Percentiles rank a stretch among this genome's conserved stretches.
phyloP scores from a whole-genome alignment of 495 filamentous ascomycete species.

The Aspergillus sclerotiicarbonarius region DNA sequence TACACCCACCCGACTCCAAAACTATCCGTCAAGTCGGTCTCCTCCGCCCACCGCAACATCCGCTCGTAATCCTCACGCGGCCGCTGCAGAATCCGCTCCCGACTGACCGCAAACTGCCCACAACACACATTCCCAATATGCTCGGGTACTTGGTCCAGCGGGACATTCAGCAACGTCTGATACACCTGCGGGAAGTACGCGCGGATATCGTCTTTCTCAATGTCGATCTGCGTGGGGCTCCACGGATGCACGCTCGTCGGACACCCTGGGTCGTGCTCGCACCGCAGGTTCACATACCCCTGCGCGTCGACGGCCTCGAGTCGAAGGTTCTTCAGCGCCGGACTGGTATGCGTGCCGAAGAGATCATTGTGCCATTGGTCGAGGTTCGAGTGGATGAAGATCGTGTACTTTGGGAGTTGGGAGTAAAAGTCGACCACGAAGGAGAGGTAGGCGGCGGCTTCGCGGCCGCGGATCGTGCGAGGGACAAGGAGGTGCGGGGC shows the following conservation, averaged over 20 bases:
- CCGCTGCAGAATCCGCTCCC: constrained; percentile 39
- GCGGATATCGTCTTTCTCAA: constrained; percentile 36
- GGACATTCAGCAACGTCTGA: constrained; percentile 30
- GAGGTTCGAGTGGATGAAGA: constrained; percentile 41
- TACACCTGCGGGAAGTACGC: constrained; percentile 36
- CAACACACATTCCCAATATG: constrained; percentile 48
- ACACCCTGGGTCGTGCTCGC: constrained; percentile 37
- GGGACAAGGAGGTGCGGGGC: constrained; percentile 31
- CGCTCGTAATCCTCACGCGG: constrained; percentile 41
- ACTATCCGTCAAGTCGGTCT: constrained; percentile 33
- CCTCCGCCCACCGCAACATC: constrained; percentile 41
- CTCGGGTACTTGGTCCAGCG: constrained; percentile 29
- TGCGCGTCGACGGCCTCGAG: constrained; percentile 36
- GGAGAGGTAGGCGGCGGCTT: constrained; percentile 41
- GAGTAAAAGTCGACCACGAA: constrained; percentile 41
- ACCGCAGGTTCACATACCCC: constrained; percentile 45
- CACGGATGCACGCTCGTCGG: constrained; percentile 32
- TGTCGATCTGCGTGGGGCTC: constrained; percentile 30
- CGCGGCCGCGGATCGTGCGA: constrained; percentile 35
- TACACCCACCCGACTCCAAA: constrained; percentile 44
- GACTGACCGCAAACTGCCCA: constrained; percentile 48
- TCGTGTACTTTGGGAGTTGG: constrained; percentile 32
- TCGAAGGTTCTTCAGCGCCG: constrained; percentile 31
- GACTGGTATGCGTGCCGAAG: constrained; percentile 32
- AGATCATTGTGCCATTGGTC: constrained; percentile 49